These are phyloP conservation scores for Lipomyces chichibuensis DNA, from an alignment of 805 yeast genomes.

Conservation along the genomic window DNA sequence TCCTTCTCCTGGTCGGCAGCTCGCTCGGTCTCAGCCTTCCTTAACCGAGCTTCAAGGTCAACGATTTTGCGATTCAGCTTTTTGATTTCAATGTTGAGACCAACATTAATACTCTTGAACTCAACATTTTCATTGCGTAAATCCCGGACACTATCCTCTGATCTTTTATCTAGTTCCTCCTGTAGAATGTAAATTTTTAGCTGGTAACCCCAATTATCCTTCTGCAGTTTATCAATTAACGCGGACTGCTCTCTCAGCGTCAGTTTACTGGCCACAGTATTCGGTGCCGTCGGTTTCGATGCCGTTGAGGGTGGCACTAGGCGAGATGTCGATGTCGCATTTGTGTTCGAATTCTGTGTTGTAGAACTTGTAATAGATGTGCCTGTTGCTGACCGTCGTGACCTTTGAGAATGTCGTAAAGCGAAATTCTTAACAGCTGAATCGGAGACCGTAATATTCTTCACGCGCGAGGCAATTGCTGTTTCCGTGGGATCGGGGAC, in stretches of 20 bases:
- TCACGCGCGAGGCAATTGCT: conserved; percentile 28
- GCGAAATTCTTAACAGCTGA: conserved; percentile 31
- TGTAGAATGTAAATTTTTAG: conserved; percentile 36
- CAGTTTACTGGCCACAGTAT: conserved; percentile 23
- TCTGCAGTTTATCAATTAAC: conserved; percentile 37
- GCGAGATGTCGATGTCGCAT: conserved; percentile 5
- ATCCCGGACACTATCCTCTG: conserved; percentile 36
- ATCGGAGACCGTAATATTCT: conserved; percentile 29
- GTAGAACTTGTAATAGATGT: not conserved
- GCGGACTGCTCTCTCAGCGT: conserved; percentile 37
- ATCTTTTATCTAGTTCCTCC: conserved; percentile 36
- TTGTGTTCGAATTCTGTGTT: conserved; percentile 2
- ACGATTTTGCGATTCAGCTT: conserved; percentile 27
- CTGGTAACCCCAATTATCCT: conserved; percentile 37
- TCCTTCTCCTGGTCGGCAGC: not conserved
- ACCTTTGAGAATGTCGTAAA: conserved; percentile 3
- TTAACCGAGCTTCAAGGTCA: conserved; percentile 25
- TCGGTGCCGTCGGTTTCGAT: conserved; percentile 10
- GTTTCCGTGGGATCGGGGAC: conserved; percentile 23
- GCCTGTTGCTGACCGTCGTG: not conserved
- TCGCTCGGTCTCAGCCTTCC: conserved; percentile 9
- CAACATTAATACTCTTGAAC: conserved; percentile 33
- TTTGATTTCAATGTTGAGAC: conserved; percentile 33
- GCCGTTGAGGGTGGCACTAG: not conserved
- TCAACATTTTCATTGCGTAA: conserved; percentile 36